A percentile compares a stretch with the other conserved stretches of the same genome.
phyloP scores from a whole-genome alignment of 768 basidiomycete genomes.

The Lyophyllum semitale region DNA sequence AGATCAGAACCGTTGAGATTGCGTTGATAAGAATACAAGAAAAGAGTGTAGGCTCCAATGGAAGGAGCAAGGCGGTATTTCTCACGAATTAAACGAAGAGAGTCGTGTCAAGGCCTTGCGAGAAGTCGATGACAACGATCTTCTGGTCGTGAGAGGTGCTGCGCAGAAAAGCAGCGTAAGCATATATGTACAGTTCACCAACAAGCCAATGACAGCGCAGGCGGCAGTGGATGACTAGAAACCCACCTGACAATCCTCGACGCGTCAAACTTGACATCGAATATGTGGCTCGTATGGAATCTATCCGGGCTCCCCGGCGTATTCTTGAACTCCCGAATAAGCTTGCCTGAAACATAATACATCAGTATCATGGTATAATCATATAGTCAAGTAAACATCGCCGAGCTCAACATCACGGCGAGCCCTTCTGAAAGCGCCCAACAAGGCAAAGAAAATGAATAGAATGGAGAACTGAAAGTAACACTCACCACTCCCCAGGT shows the following conservation, averaged over 20 bases:
- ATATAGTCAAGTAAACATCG: not conserved
- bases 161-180: not conserved
- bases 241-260: slow-evolving; percentile 79
- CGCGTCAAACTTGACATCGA: slow-evolving; percentile 89
- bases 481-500: slow-evolving; percentile 57
- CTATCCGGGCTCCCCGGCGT: too few species aligned
- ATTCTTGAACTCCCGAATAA: slow-evolving; percentile 70
- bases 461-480: not conserved
- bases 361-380: not conserved
- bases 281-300: slow-evolving; percentile 88
- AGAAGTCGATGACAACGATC: slow-evolving; percentile 82
- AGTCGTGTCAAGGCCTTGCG: slow-evolving; percentile 45
- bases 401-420: too few species aligned
- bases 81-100: slow-evolving; percentile 42
- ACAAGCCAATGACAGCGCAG: not conserved
- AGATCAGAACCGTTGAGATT: too few species aligned
- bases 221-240: not conserved
- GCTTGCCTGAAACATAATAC: slow-evolving; percentile 30
- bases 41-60: not conserved
- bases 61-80: not conserved
- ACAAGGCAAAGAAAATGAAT: not conserved
- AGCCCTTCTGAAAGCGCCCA: too few species aligned
- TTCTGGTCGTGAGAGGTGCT: slow-evolving; percentile 88
- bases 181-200: not conserved
- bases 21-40: not conserved